These are phyloP conservation scores for Nectriaceae sp. DNA, from an alignment of 2,329 filamentous ascomycete genomes.

Conservation along the genomic window DNA sequence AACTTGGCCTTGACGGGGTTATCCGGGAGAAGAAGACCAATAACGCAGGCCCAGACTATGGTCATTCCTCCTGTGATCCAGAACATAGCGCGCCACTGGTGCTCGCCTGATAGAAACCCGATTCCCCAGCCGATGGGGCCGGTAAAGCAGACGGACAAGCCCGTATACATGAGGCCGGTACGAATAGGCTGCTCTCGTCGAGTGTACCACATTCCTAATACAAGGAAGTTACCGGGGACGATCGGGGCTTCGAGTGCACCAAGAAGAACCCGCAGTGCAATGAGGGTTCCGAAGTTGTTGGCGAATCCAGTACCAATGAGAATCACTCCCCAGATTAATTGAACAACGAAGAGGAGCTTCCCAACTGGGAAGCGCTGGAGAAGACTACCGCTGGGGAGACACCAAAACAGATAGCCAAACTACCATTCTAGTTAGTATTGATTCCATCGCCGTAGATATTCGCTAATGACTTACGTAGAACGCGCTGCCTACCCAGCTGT, in stretches of 20 bases:
- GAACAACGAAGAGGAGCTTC: slow-evolving; percentile 29
- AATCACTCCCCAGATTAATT: slow-evolving; percentile 30
- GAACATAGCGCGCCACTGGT: slow-evolving; percentile 21
- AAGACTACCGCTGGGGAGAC: slow-evolving; percentile 33
- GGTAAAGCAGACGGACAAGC: slow-evolving; percentile 21
- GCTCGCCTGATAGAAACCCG: slow-evolving; percentile 13
- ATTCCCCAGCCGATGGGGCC: slow-evolving; percentile 23
- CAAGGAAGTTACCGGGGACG: slow-evolving; percentile 25
- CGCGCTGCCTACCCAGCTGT: slow-evolving; percentile 23
- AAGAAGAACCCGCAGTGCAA: slow-evolving; percentile 30
- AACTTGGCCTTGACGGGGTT: slow-evolving; percentile 52
- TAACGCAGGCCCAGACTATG: slow-evolving; percentile 52
- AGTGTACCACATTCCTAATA: slow-evolving; percentile 34
- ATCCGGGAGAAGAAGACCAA: slow-evolving; percentile 55
- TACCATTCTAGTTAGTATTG: neutral
- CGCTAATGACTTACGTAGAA: slow-evolving; percentile 5
- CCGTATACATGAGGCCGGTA: slow-evolving; percentile 27
- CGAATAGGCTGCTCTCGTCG: slow-evolving; percentile 27
- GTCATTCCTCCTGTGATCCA: slow-evolving; percentile 27
- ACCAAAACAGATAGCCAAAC: slow-evolving; percentile 37
- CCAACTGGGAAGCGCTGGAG: slow-evolving; percentile 38
- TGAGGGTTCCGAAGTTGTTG: slow-evolving; percentile 26
- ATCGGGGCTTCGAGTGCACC: slow-evolving; percentile 34
- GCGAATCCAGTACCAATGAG: slow-evolving; percentile 31
- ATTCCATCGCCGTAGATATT: neutral